Base-by-base conservation (phyloP, 495 filamentous ascomycete species). In the Aspergillus sparsus region DNA sequence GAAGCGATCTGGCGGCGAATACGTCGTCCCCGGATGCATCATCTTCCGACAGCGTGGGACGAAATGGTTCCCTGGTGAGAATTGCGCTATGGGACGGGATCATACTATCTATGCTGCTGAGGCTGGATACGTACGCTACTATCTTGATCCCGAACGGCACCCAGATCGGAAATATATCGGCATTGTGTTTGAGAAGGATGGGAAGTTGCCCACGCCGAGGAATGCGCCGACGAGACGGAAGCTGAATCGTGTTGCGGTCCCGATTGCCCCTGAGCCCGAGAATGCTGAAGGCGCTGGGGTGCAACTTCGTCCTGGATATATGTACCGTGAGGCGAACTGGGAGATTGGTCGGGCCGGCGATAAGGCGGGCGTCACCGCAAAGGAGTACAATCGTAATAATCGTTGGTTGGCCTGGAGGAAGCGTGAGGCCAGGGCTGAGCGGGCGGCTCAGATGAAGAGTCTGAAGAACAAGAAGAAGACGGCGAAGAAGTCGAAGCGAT, bases 31-130 rank as follows among this genome's bases (percentile, higher is more conserved):
- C 3, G 95, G 95, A 32, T 96, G 94, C 81, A 98, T 99, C 73
- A 93, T 99, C 76, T 99, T 95, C 85, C 87, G 88, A 62, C 94
- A 99, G 75, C 88, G 94, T 58, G 94, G 94, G 61, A 93, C 95
- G 31, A 83, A 86, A 69, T 99, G 94, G 94, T 92, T 87, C 69
- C 85, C 94, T 2, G 94, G 94, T 63, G 93, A 97, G 70, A 96
- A 97, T 76, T 89, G 89, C 70, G 87, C 81, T 58, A 91, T 97
- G 82, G 94, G 94, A 12, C 86, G 93, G n/a, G 93, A 98, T 76
- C 94, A 97, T 80, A 97, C 93, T 34, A 96, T 99, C 78, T 96
- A 89, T 72, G 90, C 94, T 39, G 83, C 83, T 35, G 79, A 87
- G 36, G 77, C 88, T 11, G 94, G 94, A 45, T 98, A 93, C 74